Conservation (phyloP, 495 filamentous ascomycete species). For the Sordaria brevicollis region DNA sequence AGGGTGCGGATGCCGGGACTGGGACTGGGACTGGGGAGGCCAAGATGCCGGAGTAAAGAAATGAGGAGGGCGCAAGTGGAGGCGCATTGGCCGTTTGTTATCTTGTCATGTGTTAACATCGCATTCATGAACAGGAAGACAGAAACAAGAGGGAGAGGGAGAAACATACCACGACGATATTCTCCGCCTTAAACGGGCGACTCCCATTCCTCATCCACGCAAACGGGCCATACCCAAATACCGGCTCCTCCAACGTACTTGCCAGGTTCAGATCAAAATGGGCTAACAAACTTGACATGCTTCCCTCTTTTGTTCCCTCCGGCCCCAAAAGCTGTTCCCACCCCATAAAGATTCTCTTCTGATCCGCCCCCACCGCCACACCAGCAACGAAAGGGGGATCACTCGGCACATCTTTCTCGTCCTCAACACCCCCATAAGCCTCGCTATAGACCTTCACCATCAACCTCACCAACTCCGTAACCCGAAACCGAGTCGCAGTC, state of each 20-base stretch:
- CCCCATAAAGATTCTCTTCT: neutral
- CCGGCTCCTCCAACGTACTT: rapidly evolving
- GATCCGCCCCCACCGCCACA: neutral
- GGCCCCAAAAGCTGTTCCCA: neutral
- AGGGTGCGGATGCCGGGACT: neutral
- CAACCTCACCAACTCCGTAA: neutral
- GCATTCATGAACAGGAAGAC: too few species aligned
- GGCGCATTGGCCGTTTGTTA: neutral
- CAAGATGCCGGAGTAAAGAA: neutral
- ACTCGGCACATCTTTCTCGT: neutral
- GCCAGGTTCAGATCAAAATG: neutral
- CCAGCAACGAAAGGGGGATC: neutral
- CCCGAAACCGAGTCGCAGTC: neutral
- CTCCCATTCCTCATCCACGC: neutral
- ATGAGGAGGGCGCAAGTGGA: neutral
- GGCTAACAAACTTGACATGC: neutral
- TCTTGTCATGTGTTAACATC: too few species aligned
- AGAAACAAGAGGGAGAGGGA: neutral
- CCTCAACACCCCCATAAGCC: neutral
- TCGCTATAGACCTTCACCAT: neutral
- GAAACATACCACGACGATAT: neutral
- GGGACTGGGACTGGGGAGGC: too few species aligned
- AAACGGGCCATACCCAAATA: neutral
- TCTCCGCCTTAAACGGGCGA: neutral
- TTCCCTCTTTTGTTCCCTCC: neutral